Base-by-base conservation (phyloP, 73 alveolate species). In the Paramecium biaurelia region DNA sequence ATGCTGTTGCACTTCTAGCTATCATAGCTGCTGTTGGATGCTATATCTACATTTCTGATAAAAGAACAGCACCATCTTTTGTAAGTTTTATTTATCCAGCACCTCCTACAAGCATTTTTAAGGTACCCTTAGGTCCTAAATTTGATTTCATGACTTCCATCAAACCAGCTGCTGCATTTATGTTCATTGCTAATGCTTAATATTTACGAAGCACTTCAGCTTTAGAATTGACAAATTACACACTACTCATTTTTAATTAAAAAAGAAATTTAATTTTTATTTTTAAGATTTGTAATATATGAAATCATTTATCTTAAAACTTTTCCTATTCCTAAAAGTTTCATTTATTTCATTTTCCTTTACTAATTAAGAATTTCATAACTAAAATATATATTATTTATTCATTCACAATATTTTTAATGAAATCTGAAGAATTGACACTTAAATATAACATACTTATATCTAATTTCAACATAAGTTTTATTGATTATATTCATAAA, bases 1-100 rank as follows among this genome's bases (percentile, higher is more conserved):
- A 97, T 59, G 99, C 99, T 26, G 99, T 96, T 34, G 99, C 98
- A 34, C 99, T 97, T 92, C 99, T 95, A 14, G 99, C 99, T 59
- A 97, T 96, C 99, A 97, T 97, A 85, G 98, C 99, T 67, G 99
- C 99, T 14, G 99, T 97, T 10, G 99, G 99, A 94, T 97, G 99
- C 53, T 96, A 96, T 88, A 97, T 97, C 89, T 96, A 93, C 99
- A 97, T 97, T 85, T 97, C 99, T 53, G 96, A 97, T 72, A 97
- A 97, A 18, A 97, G 96, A 30, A 96, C 99, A 47, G 95, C 92
- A 11, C 99, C 99, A 88, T 97, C 99, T 87, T 97, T 97, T 24
- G 99, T 97, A 45, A 97, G 93, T 95, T 97, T 97, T 90, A 97
- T 94, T 93, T 97, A 97, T n/a, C 99, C 99, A 43, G 99, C 99